A percentile compares a stretch with the other conserved stretches of the same genome.
phyloP scores from a whole-genome alignment of 345 rosid genomes.

The Boechera divaricarpa region DNA sequence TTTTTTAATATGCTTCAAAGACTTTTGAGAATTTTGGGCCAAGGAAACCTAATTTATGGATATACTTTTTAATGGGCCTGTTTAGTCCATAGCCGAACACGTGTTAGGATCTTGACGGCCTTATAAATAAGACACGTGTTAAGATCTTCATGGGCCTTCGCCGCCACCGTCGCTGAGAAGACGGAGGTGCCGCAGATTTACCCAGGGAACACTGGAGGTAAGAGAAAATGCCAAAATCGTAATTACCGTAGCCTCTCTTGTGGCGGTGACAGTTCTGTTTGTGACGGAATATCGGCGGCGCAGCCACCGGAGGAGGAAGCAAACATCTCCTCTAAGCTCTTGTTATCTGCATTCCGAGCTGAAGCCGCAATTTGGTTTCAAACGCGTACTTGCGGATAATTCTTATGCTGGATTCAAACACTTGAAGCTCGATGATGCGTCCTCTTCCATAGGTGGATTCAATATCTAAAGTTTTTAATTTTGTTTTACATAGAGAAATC shows the following conservation, averaged over 20 bases:
- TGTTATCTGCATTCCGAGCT: slow-evolving; percentile 75
- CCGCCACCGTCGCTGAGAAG: slow-evolving; percentile 16
- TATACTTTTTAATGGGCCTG: slow-evolving; percentile 16
- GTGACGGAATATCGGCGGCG: slow-evolving; percentile 51
- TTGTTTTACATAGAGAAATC: not conserved
- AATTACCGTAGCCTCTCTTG: slow-evolving; percentile 59
- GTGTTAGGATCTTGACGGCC: slow-evolving; percentile 4
- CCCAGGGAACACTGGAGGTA: slow-evolving; percentile 45
- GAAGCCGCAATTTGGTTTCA: slow-evolving; percentile 74
- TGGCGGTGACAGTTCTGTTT: slow-evolving; percentile 56
- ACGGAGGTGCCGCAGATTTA: slow-evolving; percentile 34
- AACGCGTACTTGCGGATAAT: slow-evolving; percentile 83
- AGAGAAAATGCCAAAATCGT: slow-evolving; percentile 52
- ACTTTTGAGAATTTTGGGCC: slow-evolving; percentile 11
- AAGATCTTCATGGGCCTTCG: not conserved
- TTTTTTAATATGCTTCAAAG: no score
- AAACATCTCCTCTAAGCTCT: slow-evolving; percentile 41
- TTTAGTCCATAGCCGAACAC: not conserved
- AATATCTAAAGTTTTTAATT: slow-evolving; percentile 15
- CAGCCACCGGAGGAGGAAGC: slow-evolving; percentile 45
- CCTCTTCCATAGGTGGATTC: slow-evolving; percentile 35
- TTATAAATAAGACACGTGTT: slow-evolving; percentile 18
- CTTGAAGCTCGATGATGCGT: slow-evolving; percentile 47
- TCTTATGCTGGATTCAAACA: slow-evolving; percentile 83
- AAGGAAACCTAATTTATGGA: not conserved